Evolutionary conservation across 2,329 filamentous ascomycete genomes (phyloP), one percentile per base, ranked within the genome.

Genomic region (Ceratocystis cacaofunesta): DNA sequence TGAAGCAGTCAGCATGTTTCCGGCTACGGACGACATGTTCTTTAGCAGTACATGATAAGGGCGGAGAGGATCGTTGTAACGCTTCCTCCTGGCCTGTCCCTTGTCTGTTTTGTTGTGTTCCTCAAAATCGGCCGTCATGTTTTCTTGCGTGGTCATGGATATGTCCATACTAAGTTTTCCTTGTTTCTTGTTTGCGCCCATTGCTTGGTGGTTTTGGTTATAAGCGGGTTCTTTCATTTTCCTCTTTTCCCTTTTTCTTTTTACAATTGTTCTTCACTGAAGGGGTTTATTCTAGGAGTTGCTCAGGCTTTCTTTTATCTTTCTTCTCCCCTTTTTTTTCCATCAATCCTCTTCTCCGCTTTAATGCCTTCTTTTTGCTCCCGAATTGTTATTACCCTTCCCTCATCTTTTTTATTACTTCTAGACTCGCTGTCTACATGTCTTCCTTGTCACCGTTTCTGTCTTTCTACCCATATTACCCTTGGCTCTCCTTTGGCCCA

Each of bases 1-100:
- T 64, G 78, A 80, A 67, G 70, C 74, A 4, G 77, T 79, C 41
- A 75, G 75, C 71, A 80, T 84, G 78, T 82, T 83, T 69, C 76
- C 75, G 32, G 75, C 76, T 68, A 76, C 74, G 67, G 79, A 81
- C 65, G 80, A 82, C 68, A 74, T 82, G 65, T 81, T 83, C 70
- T 83, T 82, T 70, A 75, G 77, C 63, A 75, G 69, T 68, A 69
- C 71, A 65, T 75, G 69, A 71, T 36, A 41, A 28, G 4, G 65
- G 36, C 19, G 43, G 5, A 8, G 22, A 22, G 25, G 30, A 62
- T 28, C 19, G 36, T 48, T 46, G 52, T 62, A 8, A 17, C 8
- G 28, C 17, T 5, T 58, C 30, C 32, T 58, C 3, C 10, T 63
- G 17, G 7, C 19, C 32, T 46, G n/a, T 5, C 17, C 25, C 8